phyloP scores from a whole-genome alignment of 345 rosid genomes.

The Aurinia saxatilis region DNA sequence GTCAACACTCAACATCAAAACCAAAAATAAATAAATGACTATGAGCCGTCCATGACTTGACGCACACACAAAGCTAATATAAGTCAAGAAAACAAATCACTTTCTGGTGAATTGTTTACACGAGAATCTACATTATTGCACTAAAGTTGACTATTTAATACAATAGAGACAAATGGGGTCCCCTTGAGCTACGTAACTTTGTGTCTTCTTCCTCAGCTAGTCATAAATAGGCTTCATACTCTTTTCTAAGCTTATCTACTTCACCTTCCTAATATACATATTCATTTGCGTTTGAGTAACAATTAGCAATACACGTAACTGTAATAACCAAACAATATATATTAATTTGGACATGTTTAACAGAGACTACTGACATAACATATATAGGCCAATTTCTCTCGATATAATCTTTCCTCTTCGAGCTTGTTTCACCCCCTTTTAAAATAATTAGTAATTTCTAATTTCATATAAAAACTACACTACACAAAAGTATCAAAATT shows the following conservation, averaged over 20 bases:
- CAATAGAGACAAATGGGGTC: constrained; percentile 17
- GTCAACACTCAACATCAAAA: too few species aligned
- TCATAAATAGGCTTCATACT: background rate
- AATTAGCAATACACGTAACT: background rate
- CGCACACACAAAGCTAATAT: too few species aligned
- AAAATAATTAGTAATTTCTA: background rate
- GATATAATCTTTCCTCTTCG: background rate
- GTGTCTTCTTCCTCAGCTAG: constrained; percentile 16
- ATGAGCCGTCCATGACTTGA: too few species aligned
- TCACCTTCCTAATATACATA: background rate
- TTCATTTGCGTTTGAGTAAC: background rate
- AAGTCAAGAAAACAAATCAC: too few species aligned
- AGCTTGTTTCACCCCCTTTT: background rate
- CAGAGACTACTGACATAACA: too few species aligned
- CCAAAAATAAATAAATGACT: too few species aligned
- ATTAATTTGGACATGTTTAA: background rate
- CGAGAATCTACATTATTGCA: too few species aligned
- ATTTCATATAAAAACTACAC: background rate
- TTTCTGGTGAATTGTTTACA: too few species aligned
- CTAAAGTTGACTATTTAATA: constrained; percentile 6
- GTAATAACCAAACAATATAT: background rate
- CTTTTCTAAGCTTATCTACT: constrained; percentile 7
- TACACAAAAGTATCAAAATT: background rate
- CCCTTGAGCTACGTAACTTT: constrained; percentile 6
- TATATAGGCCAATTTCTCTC: background rate